Base-by-base conservation (phyloP, 1,284 basidiomycete species). In the Sporisorium exsertum region DNA sequence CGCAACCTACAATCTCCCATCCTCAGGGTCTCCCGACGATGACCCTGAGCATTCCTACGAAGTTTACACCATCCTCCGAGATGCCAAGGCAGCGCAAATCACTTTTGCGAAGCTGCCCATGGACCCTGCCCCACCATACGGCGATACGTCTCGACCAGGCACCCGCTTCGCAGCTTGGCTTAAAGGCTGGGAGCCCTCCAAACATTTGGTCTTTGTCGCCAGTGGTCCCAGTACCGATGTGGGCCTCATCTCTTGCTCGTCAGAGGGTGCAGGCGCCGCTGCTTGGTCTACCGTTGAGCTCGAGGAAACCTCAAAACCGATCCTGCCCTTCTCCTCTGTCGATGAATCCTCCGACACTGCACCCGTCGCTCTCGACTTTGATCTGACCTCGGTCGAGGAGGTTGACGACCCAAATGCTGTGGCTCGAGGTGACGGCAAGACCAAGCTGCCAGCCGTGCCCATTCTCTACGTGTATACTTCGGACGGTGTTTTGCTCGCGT, bases 401-500 rank as follows among this genome's bases (percentile, higher is more conserved):
- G 89, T 89, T 1, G 89, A 90, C 66, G 87, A 83, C 67, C 89
- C 90, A 7, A 87, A 89, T n/a, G 88, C 89, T 10, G 87, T 87
- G 20, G 86, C 87, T 7, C 85, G 87, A 10, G 87, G 87, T 0
- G 87, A 85, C 45, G 78, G 87, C 45, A 82, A 84, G 10, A 79
- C 85, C 5, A 88, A 87, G 68, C 73, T 88, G 5, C 86, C 86
- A 2, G 85, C 88, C 1, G 81, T 85, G 16, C 93, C 93, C 0
- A 88, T 93, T 57, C 87, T 94, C 82, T 92, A 90, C 81, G 89
- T 90, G 5, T 94, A 93, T 83, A 89, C 92, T 5, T 93, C 90
- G 66, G 93, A 94, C 79, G 93, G 93, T 20, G 92, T 92, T 0
- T 64, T 94, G 37, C 88, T 91, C 42, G 93, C 88, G 3, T 94